Conservation (phyloP, 73 alveolate genomes). For the Stentor coeruleus region DNA sequence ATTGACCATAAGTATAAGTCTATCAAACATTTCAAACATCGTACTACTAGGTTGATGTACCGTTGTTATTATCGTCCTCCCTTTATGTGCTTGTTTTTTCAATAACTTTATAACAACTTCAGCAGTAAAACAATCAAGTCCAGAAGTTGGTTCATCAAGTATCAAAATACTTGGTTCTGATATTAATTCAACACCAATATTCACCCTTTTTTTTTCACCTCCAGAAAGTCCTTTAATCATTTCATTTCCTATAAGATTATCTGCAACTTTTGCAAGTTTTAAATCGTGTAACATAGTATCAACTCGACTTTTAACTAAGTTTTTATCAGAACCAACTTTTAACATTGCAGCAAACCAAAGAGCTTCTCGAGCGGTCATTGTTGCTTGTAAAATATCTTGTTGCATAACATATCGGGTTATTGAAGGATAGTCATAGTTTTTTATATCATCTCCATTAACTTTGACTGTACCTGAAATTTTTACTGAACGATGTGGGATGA, state of each 20-base stretch:
- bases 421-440: not conserved
- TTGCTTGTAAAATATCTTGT: not conserved
- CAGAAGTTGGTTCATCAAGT: conserved; percentile 38
- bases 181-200: conserved; percentile 32
- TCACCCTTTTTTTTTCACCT: conserved; percentile 25
- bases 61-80: conserved; percentile 44
- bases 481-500: too few species aligned
- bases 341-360: too few species aligned
- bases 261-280: not conserved
- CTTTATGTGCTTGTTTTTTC: conserved; percentile 23
- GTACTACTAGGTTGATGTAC: conserved; percentile 54
- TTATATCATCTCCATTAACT: not conserved
- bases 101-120: not conserved
- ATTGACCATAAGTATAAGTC: conserved; percentile 30
- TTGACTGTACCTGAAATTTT: not conserved
- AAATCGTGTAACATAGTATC: not conserved
- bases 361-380: not conserved
- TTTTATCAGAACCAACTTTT: too few species aligned
- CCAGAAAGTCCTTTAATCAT: conserved; percentile 7
- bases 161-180: conserved; percentile 30
- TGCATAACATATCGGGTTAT: not conserved
- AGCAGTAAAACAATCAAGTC: conserved; percentile 30
- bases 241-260: not conserved
- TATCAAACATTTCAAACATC: conserved; percentile 29
- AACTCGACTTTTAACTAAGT: not conserved